Percentiles rank a stretch among this genome's conserved stretches.
Conservation (phyloP, 139 green algal genomes). For the Chlorella sp. region DNA sequence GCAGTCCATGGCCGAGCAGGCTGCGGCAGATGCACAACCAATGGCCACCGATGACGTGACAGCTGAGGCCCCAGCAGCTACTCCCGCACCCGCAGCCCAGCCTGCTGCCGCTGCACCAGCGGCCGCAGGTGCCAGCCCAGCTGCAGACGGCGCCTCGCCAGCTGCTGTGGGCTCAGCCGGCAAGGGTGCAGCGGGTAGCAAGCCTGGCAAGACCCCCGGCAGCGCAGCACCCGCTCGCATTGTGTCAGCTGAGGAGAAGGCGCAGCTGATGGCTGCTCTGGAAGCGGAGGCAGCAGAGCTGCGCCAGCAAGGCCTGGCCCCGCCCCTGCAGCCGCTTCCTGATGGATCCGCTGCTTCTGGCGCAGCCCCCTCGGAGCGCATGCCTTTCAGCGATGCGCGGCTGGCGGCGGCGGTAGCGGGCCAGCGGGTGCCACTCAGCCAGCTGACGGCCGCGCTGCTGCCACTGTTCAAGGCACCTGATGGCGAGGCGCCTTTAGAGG, state of each 20-base stretch:
- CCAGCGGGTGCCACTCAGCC: constrained; percentile 40
- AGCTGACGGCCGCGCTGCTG: constrained; percentile 49
- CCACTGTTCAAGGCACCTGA: constrained; percentile 35
- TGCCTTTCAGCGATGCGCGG: constrained; percentile 25
- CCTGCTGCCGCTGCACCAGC: too few species aligned
- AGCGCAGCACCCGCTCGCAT: not conserved
- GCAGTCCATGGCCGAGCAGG: not conserved
- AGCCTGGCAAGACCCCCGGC: constrained; percentile 17
- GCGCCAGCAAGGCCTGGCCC: not conserved
- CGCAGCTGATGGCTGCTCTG: constrained; percentile 16
- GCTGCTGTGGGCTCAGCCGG: too few species aligned
- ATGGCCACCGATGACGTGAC: not conserved
- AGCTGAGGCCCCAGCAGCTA: not conserved
- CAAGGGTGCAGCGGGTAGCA: too few species aligned
- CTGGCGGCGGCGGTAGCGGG: constrained; percentile 56
- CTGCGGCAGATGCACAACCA: not conserved
- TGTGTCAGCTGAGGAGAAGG: constrained; percentile 7
- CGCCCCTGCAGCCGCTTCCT: constrained; percentile 16
- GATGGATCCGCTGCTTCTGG: not conserved
- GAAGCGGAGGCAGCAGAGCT: constrained; percentile 16
- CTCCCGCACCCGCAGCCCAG: too few species aligned
- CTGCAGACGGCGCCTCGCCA: not conserved
- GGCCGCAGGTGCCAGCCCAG: too few species aligned
- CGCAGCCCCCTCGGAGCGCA: not conserved
- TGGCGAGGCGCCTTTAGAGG: constrained; percentile 26